These are phyloP conservation scores for Aspergillus fumigatiaffinis DNA, from an alignment of 2,329 filamentous ascomycete genomes.

Conservation along the genomic window DNA sequence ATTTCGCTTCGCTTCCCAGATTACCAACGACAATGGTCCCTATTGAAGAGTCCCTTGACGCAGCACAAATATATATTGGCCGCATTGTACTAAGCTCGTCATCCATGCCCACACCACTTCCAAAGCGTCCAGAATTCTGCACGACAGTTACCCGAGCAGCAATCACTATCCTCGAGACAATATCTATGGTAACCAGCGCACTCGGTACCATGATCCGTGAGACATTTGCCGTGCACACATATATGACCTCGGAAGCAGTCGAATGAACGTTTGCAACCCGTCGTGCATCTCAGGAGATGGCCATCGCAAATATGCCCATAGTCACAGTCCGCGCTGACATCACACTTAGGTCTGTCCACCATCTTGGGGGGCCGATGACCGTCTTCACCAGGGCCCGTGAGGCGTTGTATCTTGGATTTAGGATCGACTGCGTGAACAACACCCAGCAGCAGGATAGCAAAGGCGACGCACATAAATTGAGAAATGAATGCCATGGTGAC, in stretches of 20 bases:
- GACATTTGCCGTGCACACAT: not conserved
- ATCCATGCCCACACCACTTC: not conserved
- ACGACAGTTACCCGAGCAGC: not conserved
- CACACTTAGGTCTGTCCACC: not conserved
- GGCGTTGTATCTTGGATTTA: not conserved
- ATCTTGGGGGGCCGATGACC: not conserved
- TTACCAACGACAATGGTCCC: not conserved
- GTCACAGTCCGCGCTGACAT: constrained; percentile 1
- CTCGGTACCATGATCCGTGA: not conserved
- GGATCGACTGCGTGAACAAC: not conserved
- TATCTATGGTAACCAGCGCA: not conserved
- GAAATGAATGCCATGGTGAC: not conserved
- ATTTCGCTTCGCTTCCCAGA: not conserved
- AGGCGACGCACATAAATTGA: not conserved
- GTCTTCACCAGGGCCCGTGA: not conserved
- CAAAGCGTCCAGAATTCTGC: not conserved
- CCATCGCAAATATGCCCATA: constrained; percentile 2
- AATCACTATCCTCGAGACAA: not conserved
- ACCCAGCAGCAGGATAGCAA: not conserved
- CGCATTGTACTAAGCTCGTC: not conserved
- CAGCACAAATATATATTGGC: not conserved
- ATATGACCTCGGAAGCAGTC: constrained; percentile 5
- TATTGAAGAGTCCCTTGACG: too few relatives aligned
- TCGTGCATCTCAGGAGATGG: not conserved
- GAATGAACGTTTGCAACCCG: constrained; percentile 1